Evolutionary conservation across 805 yeast genomes (phyloP), one percentile per base, ranked within the genome.

Genomic region (Torulaspora maleeae): DNA sequence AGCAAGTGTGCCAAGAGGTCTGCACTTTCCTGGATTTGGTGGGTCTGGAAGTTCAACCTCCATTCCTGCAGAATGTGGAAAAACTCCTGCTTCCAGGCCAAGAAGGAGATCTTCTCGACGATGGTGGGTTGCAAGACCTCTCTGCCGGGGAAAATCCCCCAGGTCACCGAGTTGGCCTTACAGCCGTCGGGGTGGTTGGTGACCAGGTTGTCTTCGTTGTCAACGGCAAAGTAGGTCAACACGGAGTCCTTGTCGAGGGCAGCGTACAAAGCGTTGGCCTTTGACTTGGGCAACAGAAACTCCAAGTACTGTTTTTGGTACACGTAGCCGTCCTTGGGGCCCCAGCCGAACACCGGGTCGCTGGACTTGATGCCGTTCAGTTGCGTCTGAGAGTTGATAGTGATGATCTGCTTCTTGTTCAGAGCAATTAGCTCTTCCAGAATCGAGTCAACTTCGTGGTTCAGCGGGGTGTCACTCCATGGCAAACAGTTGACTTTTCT

Each of bases 51-150:
- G 40, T 78, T 75, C 36, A 71, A 67, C 54, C 71, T 73, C 98
- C 98, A 91, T 63, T 87, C 96, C 41, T 76, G 72, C 43, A 89
- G 75, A 50, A 91, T 81, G 51, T 88, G 75, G 74, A 76, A 91
- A 32, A 91, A 91, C 67, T 91, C 98, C 64, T 91, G 96, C 64
- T 88, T 90, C 98, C 98, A 91, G 11, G 98, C 98, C 56, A 90
- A 71, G 67, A 91, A 91, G 2, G 96, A 87, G 30, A 82, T 80
- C 59, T 82, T 83, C 64, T 91, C 98, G 16, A 91, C 97, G 63
- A 91, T 88, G 0, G 98, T 91, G 42, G 98, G 97, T 70, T 91
- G 98, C 52, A 87, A 75, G 43, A 91, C 85, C 69, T 91, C 97
- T 60, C 83, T 84, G 30, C 96, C 96, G 22, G 98, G 97, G 79